Conservation (phyloP, 2,329 filamentous ascomycete species). For the Didymella pomorum region DNA sequence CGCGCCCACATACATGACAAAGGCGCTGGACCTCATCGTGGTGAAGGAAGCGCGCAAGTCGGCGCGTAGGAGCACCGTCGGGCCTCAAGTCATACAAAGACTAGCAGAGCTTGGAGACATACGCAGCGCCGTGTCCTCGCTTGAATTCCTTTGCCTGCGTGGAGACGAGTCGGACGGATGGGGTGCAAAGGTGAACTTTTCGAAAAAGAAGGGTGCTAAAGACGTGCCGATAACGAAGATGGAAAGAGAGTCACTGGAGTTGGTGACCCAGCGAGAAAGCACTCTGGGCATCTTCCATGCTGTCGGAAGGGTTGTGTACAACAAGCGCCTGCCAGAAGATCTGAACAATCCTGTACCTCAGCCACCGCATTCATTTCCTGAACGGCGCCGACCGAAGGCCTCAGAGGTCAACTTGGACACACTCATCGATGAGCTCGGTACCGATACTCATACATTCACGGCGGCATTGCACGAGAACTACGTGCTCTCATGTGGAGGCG, state of each 20-base stretch:
- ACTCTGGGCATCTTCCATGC: conserved; percentile 96
- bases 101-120: conserved; percentile 91
- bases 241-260: conserved; percentile 79
- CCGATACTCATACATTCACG: conserved; percentile 88
- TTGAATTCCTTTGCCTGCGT: conserved; percentile 91
- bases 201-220: conserved; percentile 62
- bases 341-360: conserved; percentile 47
- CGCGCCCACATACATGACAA: conserved; percentile 83
- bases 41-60: conserved; percentile 85
- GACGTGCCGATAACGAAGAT: conserved; percentile 73
- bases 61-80: conserved; percentile 76
- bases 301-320: conserved; percentile 94
- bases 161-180: conserved; percentile 83
- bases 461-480: conserved; percentile 95
- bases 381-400: conserved; percentile 53
- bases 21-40: conserved; percentile 82
- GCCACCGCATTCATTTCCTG: conserved; percentile 57
- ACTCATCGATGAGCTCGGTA: conserved; percentile 92
- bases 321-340: conserved; percentile 73
- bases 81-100: conserved; percentile 77
- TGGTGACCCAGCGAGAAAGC: conserved; percentile 86
- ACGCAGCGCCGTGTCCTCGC: conserved; percentile 86
- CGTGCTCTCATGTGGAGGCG: conserved; percentile 77
- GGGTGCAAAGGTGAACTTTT: conserved; percentile 77
- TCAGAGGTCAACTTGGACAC: conserved; percentile 64